These are phyloP conservation scores for Podila epigama DNA, from an alignment of 192 early-diverging fungal genomes.

Conservation along the genomic window DNA sequence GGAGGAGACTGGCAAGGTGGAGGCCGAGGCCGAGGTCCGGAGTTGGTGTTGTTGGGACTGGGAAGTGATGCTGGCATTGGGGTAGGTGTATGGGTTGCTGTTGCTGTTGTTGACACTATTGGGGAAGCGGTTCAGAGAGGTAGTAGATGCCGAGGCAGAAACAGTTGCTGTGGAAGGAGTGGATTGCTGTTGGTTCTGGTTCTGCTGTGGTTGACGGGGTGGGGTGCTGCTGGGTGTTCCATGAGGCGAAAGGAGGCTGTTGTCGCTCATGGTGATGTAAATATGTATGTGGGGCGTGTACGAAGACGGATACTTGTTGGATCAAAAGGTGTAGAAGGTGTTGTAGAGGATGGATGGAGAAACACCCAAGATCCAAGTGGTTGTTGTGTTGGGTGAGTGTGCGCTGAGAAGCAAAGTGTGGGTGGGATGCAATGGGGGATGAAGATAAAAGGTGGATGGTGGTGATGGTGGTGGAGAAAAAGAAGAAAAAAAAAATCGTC, in stretches of 20 bases:
- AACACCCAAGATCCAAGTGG: not conserved
- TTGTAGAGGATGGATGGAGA: not conserved
- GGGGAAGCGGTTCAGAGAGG: not conserved
- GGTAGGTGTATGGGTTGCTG: no score
- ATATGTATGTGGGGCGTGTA: not conserved
- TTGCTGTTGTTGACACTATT: not conserved
- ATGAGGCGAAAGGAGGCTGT: not conserved
- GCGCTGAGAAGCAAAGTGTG: not conserved
- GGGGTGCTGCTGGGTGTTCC: conserved; percentile 24
- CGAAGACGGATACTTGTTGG: not conserved
- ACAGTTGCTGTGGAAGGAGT: conserved; percentile 9
- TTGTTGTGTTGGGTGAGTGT: no score
- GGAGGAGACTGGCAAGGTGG: not conserved
- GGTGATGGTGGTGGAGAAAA: not conserved
- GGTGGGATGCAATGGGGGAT: not conserved
- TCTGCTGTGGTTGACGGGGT: conserved; percentile 3
- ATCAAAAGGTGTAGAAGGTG: not conserved
- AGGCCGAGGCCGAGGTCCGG: not conserved
- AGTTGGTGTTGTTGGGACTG: not conserved
- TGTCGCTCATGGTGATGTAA: conserved; percentile 21
- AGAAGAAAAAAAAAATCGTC: not conserved
- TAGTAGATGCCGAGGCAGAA: conserved; percentile 2
- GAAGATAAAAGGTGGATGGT: not conserved
- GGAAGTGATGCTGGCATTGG: not conserved
- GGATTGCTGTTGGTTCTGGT: not conserved